Percentiles rank a stretch among this genome's conserved stretches.
Conservation (phyloP, 1,139 yeast genomes). For the Magnusiomyces tetraspermus region DNA sequence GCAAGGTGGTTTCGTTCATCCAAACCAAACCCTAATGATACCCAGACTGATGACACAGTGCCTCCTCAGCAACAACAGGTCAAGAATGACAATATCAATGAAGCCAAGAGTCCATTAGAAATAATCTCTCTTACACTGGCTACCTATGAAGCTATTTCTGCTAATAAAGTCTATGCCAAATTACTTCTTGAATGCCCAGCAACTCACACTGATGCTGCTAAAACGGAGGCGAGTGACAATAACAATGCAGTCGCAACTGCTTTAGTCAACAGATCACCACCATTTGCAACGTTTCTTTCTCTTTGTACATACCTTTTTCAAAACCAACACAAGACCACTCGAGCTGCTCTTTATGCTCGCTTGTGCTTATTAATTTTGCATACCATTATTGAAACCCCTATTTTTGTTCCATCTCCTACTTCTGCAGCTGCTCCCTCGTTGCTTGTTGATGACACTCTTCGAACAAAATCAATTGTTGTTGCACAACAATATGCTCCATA, state of each 20-base stretch:
- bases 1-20: background rate
- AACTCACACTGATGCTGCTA: background rate
- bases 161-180: slow-evolving; percentile 31
- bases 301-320: slow-evolving; percentile 28
- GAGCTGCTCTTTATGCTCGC: slow-evolving; percentile 28
- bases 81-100: background rate
- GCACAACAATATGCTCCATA: slow-evolving; percentile 26
- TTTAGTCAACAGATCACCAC: slow-evolving; percentile 12
- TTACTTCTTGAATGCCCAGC: slow-evolving; percentile 25
- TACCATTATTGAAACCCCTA: slow-evolving; percentile 27
- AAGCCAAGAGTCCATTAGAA: slow-evolving; percentile 18
- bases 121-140: slow-evolving; percentile 28
- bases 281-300: slow-evolving; percentile 27
- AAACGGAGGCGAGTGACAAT: slow-evolving; percentile 8
- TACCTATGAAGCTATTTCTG: slow-evolving; percentile 31
- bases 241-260: background rate
- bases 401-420: slow-evolving; percentile 7
- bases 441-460: slow-evolving; percentile 16
- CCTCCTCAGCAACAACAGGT: background rate
- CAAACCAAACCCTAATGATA: background rate
- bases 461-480: slow-evolving; percentile 19
- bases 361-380: slow-evolving; percentile 28
- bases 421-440: slow-evolving; percentile 18
- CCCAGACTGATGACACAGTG: background rate
- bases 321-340: slow-evolving; percentile 25